phyloP scores from a whole-genome alignment of 2,329 filamentous ascomycete genomes.

The Fusarium sp. region DNA sequence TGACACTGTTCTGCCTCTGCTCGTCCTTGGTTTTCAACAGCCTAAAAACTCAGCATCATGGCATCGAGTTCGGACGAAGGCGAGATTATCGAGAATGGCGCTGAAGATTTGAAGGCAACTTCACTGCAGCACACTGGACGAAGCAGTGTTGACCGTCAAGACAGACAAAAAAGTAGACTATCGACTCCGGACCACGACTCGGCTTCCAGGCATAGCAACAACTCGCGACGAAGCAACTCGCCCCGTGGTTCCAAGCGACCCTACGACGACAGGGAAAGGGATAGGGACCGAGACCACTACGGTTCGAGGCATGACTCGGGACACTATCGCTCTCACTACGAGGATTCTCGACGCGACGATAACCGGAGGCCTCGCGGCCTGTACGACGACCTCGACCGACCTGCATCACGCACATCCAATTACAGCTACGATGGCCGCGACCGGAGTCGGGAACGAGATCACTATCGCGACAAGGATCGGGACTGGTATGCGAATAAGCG shows the following conservation, averaged over 20 bases:
- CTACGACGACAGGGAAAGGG: constrained; percentile 65
- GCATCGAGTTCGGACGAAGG: constrained; percentile 79
- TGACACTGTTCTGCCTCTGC: constrained; percentile 47
- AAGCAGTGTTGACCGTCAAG: constrained; percentile 89
- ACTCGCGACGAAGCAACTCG: constrained; percentile 61
- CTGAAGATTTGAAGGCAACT: constrained; percentile 80
- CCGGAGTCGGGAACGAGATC: constrained; percentile 46
- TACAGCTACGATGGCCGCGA: constrained; percentile 60
- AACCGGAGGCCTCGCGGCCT: constrained; percentile 57
- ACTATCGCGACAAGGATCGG: constrained; percentile 52
- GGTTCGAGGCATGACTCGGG: constrained; percentile 66
- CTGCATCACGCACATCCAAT: constrained; percentile 52
- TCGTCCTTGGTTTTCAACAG: constrained; percentile 29
- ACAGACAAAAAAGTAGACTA: constrained; percentile 75
- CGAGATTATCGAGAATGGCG: constrained; percentile 80
- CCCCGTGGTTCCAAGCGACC: constrained; percentile 72
- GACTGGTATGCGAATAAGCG: constrained; percentile 63
- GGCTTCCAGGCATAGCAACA: constrained; percentile 53
- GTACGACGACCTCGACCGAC: constrained; percentile 66
- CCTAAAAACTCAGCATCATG: constrained; percentile 42
- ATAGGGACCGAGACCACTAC: constrained; percentile 51
- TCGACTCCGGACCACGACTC: constrained; percentile 64
- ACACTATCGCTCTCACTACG: constrained; percentile 68
- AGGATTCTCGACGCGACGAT: constrained; percentile 60
- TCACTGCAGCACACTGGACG: constrained; percentile 77